Evolutionary conservation across 139 green algal genomes (phyloP).

Genomic region (Axilococcus clingmanii): DNA sequence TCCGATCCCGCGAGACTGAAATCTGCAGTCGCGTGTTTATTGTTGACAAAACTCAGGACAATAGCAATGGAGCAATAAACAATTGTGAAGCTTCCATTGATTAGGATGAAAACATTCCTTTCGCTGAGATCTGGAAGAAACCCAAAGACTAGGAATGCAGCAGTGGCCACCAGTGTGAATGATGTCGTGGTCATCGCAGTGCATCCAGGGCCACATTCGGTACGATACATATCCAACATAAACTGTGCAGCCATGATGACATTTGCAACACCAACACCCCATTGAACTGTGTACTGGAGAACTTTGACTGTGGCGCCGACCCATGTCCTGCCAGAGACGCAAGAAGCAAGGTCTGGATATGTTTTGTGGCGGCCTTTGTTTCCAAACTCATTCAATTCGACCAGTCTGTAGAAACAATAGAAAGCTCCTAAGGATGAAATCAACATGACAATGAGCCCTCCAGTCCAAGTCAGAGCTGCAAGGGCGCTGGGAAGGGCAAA

Average conservation of each 20-base stretch:
- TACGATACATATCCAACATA: too few relatives aligned
- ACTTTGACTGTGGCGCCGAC: background rate
- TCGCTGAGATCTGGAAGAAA: too few relatives aligned
- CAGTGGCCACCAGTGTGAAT: too few relatives aligned
- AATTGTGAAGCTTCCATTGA: too few relatives aligned
- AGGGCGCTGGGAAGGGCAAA: background rate
- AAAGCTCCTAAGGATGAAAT: background rate
- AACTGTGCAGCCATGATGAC: conserved; percentile 5
- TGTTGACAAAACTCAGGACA: too few relatives aligned
- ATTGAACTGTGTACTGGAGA: background rate
- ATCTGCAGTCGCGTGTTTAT: too few relatives aligned
- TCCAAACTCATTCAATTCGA: background rate
- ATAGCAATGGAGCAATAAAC: too few relatives aligned
- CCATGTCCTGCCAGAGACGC: background rate
- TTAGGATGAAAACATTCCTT: too few relatives aligned
- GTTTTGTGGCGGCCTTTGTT: background rate
- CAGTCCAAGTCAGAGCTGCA: conserved; percentile 1
- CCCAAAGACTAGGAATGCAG: too few relatives aligned
- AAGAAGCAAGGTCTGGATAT: background rate
- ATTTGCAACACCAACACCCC: conserved; percentile 1
- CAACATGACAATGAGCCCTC: background rate
- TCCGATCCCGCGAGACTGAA: too few relatives aligned
- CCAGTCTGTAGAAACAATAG: background rate
- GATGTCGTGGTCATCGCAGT: too few relatives aligned
- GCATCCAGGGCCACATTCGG: too few relatives aligned